Base-by-base conservation (phyloP, 768 basidiomycete species). In the Tricholoma sp. region DNA sequence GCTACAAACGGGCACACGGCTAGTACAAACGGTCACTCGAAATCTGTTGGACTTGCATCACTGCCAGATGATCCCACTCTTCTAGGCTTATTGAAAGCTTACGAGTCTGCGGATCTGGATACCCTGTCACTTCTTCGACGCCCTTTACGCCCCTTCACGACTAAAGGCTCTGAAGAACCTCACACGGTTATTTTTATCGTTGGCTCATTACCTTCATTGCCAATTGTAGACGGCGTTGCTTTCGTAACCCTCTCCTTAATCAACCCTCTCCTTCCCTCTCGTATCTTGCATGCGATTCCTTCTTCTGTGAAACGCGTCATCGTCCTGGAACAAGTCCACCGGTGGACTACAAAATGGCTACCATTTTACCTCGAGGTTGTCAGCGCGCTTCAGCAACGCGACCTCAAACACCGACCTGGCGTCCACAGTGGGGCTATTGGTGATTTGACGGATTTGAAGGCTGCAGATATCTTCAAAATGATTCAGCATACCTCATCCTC, bases 331-430 rank as follows among this genome's bases (percentile, higher is more conserved):
- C 92, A 94, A 68, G 74, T 89, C 6, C 78, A 79, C 63, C 77
- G 74, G 60, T 91, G 88, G 81, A 78, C 80, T n/a, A 85, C 84
- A 37, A 91, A 91, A 69, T 95, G 90, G 89, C 86, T 89, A 1
- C 89, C 92, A 0, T 72, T 96, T 3, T 96, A 89, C 69, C 80
- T 97, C 51, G 93, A 95, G 33, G 74, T 94, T 24, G 79, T 90
- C 48, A 79, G 78, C 54, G 85, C 86, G 12, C 70, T 94, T 33
- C 91, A 93, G 59, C 75, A 81, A 44, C 77, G 77, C 47, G 76
- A 79, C 29, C 57, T 71, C 0, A 75, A 79, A 17, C 68, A 72
- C 31, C 76, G 79, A 7, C 80, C 88, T 5, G 58, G 73, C 10
- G 76, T 94, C 42, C 80, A 84, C 54, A 84, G 80, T 51, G 85